Evolutionary conservation across 345 rosid species (phyloP), one percentile per base, ranked within the genome.

Genomic region (Eucalyptus tenuipes): DNA sequence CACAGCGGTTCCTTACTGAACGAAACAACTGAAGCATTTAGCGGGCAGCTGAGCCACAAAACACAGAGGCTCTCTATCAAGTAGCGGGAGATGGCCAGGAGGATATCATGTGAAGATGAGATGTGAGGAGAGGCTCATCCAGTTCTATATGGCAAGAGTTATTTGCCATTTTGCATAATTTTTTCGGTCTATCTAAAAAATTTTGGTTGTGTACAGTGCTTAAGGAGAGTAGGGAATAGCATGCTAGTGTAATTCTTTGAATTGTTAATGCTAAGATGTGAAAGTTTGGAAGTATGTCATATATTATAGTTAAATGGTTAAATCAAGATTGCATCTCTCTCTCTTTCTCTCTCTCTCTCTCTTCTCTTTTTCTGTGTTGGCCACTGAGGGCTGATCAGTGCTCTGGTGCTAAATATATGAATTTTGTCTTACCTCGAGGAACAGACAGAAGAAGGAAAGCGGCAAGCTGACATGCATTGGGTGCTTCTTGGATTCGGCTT

Each of bases 11-110:
- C 93, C 22, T 86, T 94, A 44, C 16, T 88, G 15, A 94, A 79
- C 17, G 97, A 95, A 87, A 92, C 91, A 81, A 68, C 92, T 49
- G 99, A 96, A 89, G 94, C 91, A 88, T 93, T 97, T 91, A 91
- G 91, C 48, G 93, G 94, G 88, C 95, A 96, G 92, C 93, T 95
- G 57, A 95, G 95, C 66, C 87, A 89, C 42, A 97, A 95, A 52
- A 90, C 94, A 24, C 88, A 86, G 42, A 89, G 92, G 92, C 88
- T 90, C 52, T 92, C 89, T 25, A 88, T 90, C 79, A 59, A 92
- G 92, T 93, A 94, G 87, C 91, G 92, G 91, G 95, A 93, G 24
- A 92, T 91, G 86, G 92, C 94, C 85, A 90, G 95, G 88, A 90
- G 90, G 88, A 82, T 89, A 45, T 89, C 91, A 31, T 89, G 91